Percentiles rank a stretch among this genome's conserved stretches.
phyloP scores from a whole-genome alignment of 83 land plant species.

The Diphasiastrum complanatum region DNA sequence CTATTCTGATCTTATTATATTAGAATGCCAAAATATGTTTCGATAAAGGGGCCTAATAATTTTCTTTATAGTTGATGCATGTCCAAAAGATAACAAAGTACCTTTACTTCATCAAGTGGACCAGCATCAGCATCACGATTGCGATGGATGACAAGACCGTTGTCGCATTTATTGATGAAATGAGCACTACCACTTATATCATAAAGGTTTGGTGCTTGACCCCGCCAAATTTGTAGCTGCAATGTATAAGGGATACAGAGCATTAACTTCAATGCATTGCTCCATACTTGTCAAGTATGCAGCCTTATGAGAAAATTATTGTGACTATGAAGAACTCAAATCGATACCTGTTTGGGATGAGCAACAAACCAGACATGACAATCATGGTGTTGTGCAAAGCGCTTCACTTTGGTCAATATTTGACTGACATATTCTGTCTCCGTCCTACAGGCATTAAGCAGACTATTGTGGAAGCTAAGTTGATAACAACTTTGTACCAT shows the following conservation, averaged over 20 bases:
- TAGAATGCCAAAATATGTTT: no score
- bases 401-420: constrained; percentile 80
- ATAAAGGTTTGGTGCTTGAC: constrained; percentile 75
- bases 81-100: no score
- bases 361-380: constrained; percentile 99
- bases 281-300: no score
- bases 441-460: no score
- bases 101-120: constrained; percentile 73
- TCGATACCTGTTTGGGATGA: constrained; percentile 88
- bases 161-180: constrained; percentile 98
- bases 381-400: constrained; percentile 90
- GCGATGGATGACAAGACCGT: constrained; percentile 93
- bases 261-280: no score
- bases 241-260: not conserved
- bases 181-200: constrained; percentile 99
- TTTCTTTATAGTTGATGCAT: no score
- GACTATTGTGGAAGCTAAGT: no score
- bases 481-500: no score
- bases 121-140: constrained; percentile 64
- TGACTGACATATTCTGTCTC: constrained; percentile 98
- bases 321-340: no score
- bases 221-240: constrained; percentile 76
- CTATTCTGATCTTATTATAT: no score
- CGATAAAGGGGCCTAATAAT: no score
- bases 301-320: no score